These are phyloP conservation scores for Cytospora piceicola DNA, from an alignment of 2,329 filamentous ascomycete species.

Conservation along the genomic window DNA sequence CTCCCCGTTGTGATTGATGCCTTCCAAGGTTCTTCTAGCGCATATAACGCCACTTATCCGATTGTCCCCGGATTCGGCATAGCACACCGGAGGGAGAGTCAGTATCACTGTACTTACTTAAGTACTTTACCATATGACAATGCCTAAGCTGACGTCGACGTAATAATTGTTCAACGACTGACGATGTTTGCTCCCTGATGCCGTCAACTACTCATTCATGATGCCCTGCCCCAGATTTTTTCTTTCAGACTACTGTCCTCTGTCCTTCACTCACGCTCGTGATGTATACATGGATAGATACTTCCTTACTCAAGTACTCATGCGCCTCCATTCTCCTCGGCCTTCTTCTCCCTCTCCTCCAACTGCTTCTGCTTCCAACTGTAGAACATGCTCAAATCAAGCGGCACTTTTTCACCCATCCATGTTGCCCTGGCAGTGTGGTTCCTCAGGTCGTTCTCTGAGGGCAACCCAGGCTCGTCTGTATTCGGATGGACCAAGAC, in stretches of 20 bases:
- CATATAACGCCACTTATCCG: not conserved
- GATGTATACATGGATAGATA: no score
- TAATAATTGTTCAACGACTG: not conserved
- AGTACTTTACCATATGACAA: no score
- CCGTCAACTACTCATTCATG: no score
- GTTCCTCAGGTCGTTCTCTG: slow-evolving; percentile 51
- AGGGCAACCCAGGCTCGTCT: slow-evolving; percentile 41
- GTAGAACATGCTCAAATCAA: slow-evolving; percentile 58
- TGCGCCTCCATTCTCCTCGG: not conserved
- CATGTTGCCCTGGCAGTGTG: slow-evolving; percentile 73
- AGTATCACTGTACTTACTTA: no score
- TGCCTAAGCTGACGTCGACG: not conserved
- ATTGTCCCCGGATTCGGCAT: not conserved
- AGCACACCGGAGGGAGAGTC: no score
- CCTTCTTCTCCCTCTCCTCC: slow-evolving; percentile 12
- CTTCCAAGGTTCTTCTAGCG: not conserved
- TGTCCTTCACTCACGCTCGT: not conserved
- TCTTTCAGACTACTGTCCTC: no score
- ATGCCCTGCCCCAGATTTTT: no score
- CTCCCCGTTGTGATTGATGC: not conserved
- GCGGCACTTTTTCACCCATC: slow-evolving; percentile 69
- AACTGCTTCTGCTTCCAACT: slow-evolving; percentile 12
- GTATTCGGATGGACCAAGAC: slow-evolving; percentile 85
- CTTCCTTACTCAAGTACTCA: no score
- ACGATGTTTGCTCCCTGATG: not conserved